Base-by-base conservation (phyloP, 2,329 filamentous ascomycete species). In the Fusarium mundagurra region DNA sequence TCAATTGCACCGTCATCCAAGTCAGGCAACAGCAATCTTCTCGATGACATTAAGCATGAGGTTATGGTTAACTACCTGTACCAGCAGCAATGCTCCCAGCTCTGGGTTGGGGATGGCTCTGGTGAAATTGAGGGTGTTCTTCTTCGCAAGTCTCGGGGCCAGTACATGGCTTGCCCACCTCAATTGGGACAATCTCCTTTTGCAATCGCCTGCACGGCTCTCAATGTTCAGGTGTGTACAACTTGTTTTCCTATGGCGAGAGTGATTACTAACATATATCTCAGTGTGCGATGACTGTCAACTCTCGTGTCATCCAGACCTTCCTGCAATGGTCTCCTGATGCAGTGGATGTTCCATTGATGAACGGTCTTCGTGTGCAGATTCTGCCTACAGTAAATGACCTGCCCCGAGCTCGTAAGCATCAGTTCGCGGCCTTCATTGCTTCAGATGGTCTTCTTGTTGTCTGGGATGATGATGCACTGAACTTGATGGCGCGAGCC, bases 31-130 rank as follows among this genome's bases (percentile, higher is more conserved):
- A 89, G 88, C 44, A 82, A 87, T 64, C 87, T 92, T 68, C 82
- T 93, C 17, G 91, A 93, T 68, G 92, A 93, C 71, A 92, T 94
- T 82, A 93, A 92, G 82, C 91, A 94, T 78, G 93, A 95, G 81
- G 92, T 95, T 69, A 95, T 95, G 92, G 92, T 93, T 69, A 94
- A 93, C 83, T 94, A 94, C 80, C 85, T 95, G 33, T 94, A 94
- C 82, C 93, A 95, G 81, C 92, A 95, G 80, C 92, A 94, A 83
- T 94, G 92, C 78, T 88, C 89, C 18, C 89, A 90, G 70, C 86
- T 94, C 39, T 95, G 93, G 93, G 90, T 94, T 27, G 90, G 89
- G 38, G 91, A 94, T 76, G 89, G 88, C 41, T 91, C 87, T 55
- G 92, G 91, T 18, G 89, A 92, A 74, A 82, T 90, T 11, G 93